Evolutionary conservation across 805 yeast genomes (phyloP).

Genomic region (Wickerhamiella spandovensis): DNA sequence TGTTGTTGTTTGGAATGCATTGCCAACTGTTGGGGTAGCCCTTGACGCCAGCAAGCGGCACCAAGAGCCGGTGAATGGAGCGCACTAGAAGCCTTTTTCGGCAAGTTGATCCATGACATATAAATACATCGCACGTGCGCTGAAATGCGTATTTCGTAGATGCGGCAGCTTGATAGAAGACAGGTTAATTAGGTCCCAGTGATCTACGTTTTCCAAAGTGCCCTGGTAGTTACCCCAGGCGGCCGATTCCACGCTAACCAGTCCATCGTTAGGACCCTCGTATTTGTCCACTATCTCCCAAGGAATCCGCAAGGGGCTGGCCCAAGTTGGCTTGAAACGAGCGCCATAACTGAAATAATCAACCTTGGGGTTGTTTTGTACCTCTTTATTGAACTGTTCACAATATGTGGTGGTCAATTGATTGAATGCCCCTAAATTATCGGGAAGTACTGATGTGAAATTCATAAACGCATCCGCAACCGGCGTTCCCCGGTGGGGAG

Average conservation of each 20-base stretch:
- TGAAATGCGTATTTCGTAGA: conserved; percentile 31
- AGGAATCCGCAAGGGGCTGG: conserved; percentile 45
- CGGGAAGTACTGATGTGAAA: conserved; percentile 17
- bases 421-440: conserved; percentile 31
- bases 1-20: too few relatives aligned
- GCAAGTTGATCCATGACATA: conserved; percentile 54
- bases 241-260: conserved; percentile 66
- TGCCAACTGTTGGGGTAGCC: too few relatives aligned
- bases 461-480: conserved; percentile 56
- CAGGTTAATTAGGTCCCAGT: conserved; percentile 75
- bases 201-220: conserved; percentile 66
- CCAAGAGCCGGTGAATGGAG: background rate
- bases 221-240: conserved; percentile 81
- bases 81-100: conserved; percentile 36
- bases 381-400: conserved; percentile 38
- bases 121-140: conserved; percentile 57
- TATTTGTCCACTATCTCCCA: conserved; percentile 45
- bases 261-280: conserved; percentile 65
- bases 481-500: conserved; percentile 82
- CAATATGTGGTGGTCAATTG: conserved; percentile 52
- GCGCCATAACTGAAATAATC: conserved; percentile 79
- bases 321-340: conserved; percentile 45
- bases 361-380: conserved; percentile 46
- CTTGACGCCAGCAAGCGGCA: too few relatives aligned
- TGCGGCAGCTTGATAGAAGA: conserved; percentile 21